Base-by-base conservation (phyloP, 225 moss, liverwort and hornwort species). In the Lunularia cruciata region DNA sequence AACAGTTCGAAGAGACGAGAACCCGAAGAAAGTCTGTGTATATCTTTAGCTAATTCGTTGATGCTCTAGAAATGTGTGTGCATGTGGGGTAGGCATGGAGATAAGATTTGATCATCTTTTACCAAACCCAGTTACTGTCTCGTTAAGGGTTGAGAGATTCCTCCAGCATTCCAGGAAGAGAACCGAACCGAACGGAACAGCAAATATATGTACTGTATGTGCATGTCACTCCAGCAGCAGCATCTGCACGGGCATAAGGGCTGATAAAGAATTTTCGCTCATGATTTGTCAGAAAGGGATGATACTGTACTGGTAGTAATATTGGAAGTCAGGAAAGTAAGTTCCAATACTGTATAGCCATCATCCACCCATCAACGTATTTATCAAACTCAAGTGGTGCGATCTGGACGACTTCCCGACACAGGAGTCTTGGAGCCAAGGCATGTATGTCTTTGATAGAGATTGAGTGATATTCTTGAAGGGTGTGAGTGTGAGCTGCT, bases 161-260 rank as follows among this genome's bases (percentile, higher is more conserved):
- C 3, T 54, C 54, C 54, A 54, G 11, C 9, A 6, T 54, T 27
- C 3, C 11, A 28, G 26, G 54, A 54, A 25, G 43, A 16, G 54
- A 54, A 54, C 8, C 11, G 54, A 54, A 54, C 27, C 54, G 12
- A n/a, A n/a, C n/a, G n/a, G n/a, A n/a, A n/a, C n/a, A n/a, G n/a
- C n/a, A n/a, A n/a, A n/a, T n/a, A n/a, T n/a, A n/a, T n/a, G 26
- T 25, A 26, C 8, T 52, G 26, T 28, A 9, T 28, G 27, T 54
- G 26, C 27, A 54, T 54, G 54, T 54, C 54, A 54, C 20, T 54
- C 54, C 54, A 27, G 26, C 27, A 23, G 51, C 54, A 54, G 28
- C 13, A n/a, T n/a, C n/a, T 22, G 27, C 54, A 54, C 8, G 54
- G 28, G 27, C 23, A 54, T 54, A 27, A 1, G 54, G 54, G 10